A percentile compares a stretch with the other conserved stretches of the same genome.
These are phyloP conservation scores for Hanseniaspora taiwanica DNA, from an alignment of 805 yeast genomes.

Conservation along the genomic window DNA sequence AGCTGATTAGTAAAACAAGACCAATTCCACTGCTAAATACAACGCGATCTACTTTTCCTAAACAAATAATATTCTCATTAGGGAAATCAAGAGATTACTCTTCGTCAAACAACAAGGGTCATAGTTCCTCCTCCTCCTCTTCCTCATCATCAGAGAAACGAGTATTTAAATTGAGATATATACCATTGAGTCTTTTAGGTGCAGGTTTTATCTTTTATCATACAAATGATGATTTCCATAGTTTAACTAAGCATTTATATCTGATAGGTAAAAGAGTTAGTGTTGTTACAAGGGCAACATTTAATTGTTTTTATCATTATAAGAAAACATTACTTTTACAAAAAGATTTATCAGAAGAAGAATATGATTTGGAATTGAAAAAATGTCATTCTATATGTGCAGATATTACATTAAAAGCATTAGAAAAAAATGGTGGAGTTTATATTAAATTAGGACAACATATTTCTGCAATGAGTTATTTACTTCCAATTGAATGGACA, in stretches of 20 bases:
- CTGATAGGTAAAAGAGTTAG: conserved; percentile 35
- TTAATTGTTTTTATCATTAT: conserved; percentile 62
- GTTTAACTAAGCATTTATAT: conserved; percentile 12
- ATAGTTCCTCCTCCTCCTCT: neutral
- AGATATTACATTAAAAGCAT: conserved; percentile 57
- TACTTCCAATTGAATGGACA: conserved; percentile 91
- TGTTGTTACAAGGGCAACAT: conserved; percentile 55
- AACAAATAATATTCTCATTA: too few relatives aligned
- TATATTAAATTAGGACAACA: conserved; percentile 95
- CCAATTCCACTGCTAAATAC: too few relatives aligned
- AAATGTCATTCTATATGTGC: conserved; percentile 71
- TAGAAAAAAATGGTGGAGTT: conserved; percentile 81
- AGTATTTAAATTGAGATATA: conserved; percentile 5
- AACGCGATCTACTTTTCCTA: too few relatives aligned
- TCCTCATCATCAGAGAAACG: neutral
- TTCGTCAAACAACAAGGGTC: neutral
- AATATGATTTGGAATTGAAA: conserved; percentile 38
- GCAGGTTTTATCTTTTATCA: conserved; percentile 14
- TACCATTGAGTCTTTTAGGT: conserved; percentile 5
- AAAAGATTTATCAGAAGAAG: conserved; percentile 32
- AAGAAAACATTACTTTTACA: conserved; percentile 31
- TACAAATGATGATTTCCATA: conserved; percentile 17
- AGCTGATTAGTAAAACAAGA: too few relatives aligned
- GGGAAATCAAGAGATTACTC: neutral
- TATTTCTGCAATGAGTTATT: conserved; percentile 78